phyloP scores from a whole-genome alignment of 441 rosid genomes.

The Eugenia klotzschiana region DNA sequence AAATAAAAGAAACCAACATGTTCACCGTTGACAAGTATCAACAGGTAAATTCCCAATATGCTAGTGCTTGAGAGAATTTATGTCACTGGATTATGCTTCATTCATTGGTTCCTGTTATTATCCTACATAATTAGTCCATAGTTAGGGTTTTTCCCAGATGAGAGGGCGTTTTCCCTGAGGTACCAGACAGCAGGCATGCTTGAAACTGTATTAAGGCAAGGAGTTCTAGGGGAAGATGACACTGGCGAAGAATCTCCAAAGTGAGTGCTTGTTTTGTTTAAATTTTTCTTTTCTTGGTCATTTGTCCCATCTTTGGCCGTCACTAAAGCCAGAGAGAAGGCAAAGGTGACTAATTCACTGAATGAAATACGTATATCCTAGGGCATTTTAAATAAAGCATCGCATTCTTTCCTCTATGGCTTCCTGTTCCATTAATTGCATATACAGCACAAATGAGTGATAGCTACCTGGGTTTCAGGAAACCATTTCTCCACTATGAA shows the following conservation, averaged over 20 bases:
- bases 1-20: constrained; percentile 84
- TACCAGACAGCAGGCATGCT: constrained; percentile 89
- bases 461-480: neutral
- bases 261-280: constrained; percentile 20
- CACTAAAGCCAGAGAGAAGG: neutral
- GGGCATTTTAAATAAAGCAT: neutral
- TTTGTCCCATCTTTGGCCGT: neutral
- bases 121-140: constrained; percentile 61
- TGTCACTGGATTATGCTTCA: neutral
- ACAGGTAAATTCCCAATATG: constrained; percentile 37
- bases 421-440: neutral
- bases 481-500: neutral
- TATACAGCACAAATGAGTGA: neutral
- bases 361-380: neutral
- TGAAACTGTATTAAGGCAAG: constrained; percentile 68
- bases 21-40: constrained; percentile 84
- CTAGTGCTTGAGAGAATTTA: neutral
- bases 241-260: constrained; percentile 82
- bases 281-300: neutral
- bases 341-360: neutral
- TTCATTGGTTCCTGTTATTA: constrained; percentile 14
- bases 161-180: constrained; percentile 68
- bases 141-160: constrained; percentile 78
- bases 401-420: neutral
- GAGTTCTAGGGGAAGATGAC: constrained; percentile 91